Base-by-base conservation (phyloP, 768 basidiomycete genomes). In the Lyophyllum semitale region DNA sequence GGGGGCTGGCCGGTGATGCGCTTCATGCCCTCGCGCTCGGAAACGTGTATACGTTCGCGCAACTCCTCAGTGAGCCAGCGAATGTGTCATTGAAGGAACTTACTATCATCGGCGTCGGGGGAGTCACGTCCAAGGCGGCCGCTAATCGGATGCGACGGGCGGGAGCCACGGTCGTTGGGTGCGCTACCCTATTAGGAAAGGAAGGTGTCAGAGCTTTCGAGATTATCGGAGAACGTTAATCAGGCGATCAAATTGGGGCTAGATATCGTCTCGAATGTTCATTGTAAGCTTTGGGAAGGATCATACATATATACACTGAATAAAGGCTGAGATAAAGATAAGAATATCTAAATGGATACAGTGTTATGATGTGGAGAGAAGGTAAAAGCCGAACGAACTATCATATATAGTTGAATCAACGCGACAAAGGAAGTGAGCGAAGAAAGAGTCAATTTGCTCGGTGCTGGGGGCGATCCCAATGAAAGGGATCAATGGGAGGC, bases 1-100 rank as follows among this genome's bases (percentile, higher is more conserved):
- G 91, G 7, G 93, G 91, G 0, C 70, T 95, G 30, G 91, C 85
- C 7, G 93, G 93, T 3, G 88, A 90, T 38, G 69, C 82, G 29
- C 69, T 95, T 44, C 93, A 95, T 66, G 71, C 89, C 0, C 67
- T 93, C 11, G 80, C 93, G 20, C 75, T 95, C 26, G 93, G 93
- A 57, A 94, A 88, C 64, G 91, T 91, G 27, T 77, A 77, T 61
- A 75, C 81, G 17, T 87, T 93, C 65, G 66, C 78, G 13, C 70
- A 69, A 37, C 66, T 91, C 41, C 71, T 93, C 47, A 66, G 68
- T 17, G 59, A 68, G 67, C 44, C 74, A 74, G 25, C 51, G 60
- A 47, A 71, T 47, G 59, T 67, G 3, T 75, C 74, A 0, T 61
- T 91, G 35, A 67, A 67, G 26, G 62, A 72, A 2, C 80, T 93